Percentiles rank a stretch among this genome's conserved stretches.
phyloP scores from a whole-genome alignment of 495 filamentous ascomycete species.

The Hypoxylon fuscum region DNA sequence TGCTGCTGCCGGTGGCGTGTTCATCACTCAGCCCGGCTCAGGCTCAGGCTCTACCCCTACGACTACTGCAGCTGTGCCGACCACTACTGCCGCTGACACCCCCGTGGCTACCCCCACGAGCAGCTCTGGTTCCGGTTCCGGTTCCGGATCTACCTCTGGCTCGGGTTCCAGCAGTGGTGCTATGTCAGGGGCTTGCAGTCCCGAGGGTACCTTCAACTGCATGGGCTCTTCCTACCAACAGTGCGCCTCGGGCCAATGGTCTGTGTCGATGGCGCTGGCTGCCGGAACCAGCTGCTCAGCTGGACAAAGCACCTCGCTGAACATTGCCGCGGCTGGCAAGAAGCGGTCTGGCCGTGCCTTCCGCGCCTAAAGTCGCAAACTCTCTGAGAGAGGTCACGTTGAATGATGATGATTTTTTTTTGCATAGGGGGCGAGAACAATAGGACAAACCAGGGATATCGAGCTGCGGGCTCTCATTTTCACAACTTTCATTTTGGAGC shows the following conservation, averaged over 20 bases:
- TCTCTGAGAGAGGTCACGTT: background rate
- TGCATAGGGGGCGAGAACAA: background rate
- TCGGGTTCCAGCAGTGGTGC: conserved; percentile 34
- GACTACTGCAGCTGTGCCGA: background rate
- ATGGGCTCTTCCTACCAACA: conserved; percentile 54
- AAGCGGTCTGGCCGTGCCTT: conserved; percentile 37
- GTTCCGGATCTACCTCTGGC: conserved; percentile 28
- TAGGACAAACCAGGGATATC: background rate
- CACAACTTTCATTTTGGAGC: background rate
- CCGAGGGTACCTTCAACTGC: conserved; percentile 58
- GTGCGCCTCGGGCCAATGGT: conserved; percentile 56
- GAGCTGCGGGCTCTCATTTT: background rate
- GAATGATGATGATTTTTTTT: background rate
- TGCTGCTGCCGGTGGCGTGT: conserved; percentile 18
- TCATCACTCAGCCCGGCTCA: conserved; percentile 23
- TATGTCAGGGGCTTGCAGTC: conserved; percentile 47
- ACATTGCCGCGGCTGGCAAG: conserved; percentile 42
- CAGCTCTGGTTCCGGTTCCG: conserved; percentile 21
- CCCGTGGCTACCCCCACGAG: too few species aligned
- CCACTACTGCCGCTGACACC: background rate
- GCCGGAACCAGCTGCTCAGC: conserved; percentile 49
- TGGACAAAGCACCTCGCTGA: conserved; percentile 45
- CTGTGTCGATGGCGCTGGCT: conserved; percentile 47
- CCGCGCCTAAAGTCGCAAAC: conserved; percentile 35
- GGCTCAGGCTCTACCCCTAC: conserved; percentile 1